Base-by-base conservation (phyloP, 495 filamentous ascomycete genomes). In the Symbiotaphrina buchneri region DNA sequence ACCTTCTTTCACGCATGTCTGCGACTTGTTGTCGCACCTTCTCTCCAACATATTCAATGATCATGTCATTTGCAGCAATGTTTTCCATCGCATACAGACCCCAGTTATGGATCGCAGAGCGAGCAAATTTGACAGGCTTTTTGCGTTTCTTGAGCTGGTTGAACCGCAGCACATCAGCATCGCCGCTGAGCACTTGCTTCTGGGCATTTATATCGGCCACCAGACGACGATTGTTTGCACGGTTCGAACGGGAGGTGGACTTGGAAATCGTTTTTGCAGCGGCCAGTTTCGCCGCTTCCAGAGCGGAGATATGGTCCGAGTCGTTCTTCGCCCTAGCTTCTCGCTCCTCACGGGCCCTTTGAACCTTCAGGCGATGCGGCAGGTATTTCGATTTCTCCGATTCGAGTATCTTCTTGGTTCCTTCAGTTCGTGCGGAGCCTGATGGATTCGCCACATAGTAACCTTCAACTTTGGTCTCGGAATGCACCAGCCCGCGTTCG, bases 81-180 rank as follows among this genome's bases (percentile, higher is more conserved):
- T 91, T 85, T 51, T 95, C 85, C 59, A 93, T 83, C 5, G 87
- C 83, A 43, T 95, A 99, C 23, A 99, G 54, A 18, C 87, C 87
- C 87, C 87, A 99, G 45, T 93, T 93, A 51, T 99, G 87, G 41
- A 99, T 99, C 28, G 87, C 90, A 16, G 90, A 95, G 5, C 87
- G 71, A 31, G 83, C 87, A 47, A 99, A 99, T 44, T 87, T 85
- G 33, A 99, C 87, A 0, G 85, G 83, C 56, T 99, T 99, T 70
- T 95, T 95, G 29, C 87, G 73, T 49, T 95, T 99, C 60, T 95
- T 94, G 24, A 99, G 70, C 56, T 95, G 90, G 51, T 99, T 99
- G 65, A 99, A 99, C 14, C 83, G 74, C 37, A 99, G 63, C 27
- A 77, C 78, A 43, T 91, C 84, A 21, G 77, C 74, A 31, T 91